Conservation (phyloP, 2,329 filamentous ascomycete genomes). For the Westerdykella sp. region DNA sequence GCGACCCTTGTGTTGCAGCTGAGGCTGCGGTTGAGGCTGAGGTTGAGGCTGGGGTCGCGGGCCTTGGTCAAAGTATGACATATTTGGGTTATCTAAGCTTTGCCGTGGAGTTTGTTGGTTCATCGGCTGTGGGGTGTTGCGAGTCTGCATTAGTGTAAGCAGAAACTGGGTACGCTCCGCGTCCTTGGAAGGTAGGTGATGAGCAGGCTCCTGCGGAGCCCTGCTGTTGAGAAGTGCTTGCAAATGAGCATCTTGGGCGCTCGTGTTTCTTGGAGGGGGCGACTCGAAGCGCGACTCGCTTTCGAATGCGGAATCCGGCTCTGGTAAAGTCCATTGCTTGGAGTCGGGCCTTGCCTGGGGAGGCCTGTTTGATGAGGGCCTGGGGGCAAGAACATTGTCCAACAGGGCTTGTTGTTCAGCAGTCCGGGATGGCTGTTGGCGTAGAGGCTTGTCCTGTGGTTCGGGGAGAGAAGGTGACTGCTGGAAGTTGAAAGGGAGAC, state of each 20-base stretch:
- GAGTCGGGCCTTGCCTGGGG: slow-evolving; percentile 30
- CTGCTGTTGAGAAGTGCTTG: slow-evolving; percentile 35
- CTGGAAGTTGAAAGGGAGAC: slow-evolving; percentile 26
- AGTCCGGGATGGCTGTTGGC: slow-evolving; percentile 20
- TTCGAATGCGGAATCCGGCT: no score
- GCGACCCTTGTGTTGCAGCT: slow-evolving; percentile 35
- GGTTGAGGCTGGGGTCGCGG: slow-evolving; percentile 32
- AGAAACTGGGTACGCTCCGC: slow-evolving; percentile 68
- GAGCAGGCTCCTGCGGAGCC: slow-evolving; percentile 33
- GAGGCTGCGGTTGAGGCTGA: slow-evolving; percentile 27
- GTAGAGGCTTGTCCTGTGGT: slow-evolving; percentile 8
- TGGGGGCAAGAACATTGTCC: slow-evolving; percentile 31
- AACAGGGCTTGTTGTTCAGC: slow-evolving; percentile 33
- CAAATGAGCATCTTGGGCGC: slow-evolving; percentile 29
- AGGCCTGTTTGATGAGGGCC: slow-evolving; percentile 20
- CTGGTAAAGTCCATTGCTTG: slow-evolving; percentile 8
- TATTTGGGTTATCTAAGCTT: slow-evolving; percentile 23
- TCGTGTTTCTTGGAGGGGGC: slow-evolving; percentile 25
- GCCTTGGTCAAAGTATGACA: slow-evolving; percentile 31
- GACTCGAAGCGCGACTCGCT: neutral
- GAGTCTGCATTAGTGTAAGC: slow-evolving; percentile 69
- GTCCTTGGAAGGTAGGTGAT: slow-evolving; percentile 45
- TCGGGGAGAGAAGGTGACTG: slow-evolving; percentile 23
- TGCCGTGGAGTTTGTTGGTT: slow-evolving; percentile 34
- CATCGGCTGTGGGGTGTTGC: slow-evolving; percentile 28